Evolutionary conservation across 2,329 filamentous ascomycete genomes (phyloP).

Genomic region (Chalara sp.): DNA sequence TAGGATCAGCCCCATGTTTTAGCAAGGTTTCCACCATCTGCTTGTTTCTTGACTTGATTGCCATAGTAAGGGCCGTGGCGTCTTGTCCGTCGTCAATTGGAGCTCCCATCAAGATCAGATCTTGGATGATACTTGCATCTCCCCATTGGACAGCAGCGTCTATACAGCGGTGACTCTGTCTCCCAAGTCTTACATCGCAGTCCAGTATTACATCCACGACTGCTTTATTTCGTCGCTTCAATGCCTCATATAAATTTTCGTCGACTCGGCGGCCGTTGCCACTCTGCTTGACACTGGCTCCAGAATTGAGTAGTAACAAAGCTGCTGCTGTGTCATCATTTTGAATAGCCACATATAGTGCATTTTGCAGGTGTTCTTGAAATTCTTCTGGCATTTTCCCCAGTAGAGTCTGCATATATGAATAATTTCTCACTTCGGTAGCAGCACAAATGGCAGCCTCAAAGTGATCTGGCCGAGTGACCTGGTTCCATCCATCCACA

Average conservation of each 20-base stretch:
- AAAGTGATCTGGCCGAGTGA: not conserved
- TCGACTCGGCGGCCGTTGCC: not conserved
- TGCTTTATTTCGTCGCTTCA: not conserved
- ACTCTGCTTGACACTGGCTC: not conserved
- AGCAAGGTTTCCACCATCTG: not conserved
- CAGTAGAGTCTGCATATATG: not conserved
- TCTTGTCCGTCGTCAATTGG: not conserved
- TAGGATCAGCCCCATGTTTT: not conserved
- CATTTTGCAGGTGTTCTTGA: not conserved
- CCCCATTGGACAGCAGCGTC: not conserved
- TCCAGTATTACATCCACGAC: not conserved
- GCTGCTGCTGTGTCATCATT: not conserved
- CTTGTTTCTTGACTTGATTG: conserved; percentile 1
- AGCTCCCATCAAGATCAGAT: conserved; percentile 3
- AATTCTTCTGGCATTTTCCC: not conserved
- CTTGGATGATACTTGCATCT: not conserved
- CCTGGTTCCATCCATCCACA: not conserved
- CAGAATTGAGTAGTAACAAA: not conserved
- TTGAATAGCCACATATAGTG: not conserved
- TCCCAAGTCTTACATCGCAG: not conserved
- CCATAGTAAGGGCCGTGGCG: not conserved
- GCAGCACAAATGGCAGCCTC: conserved; percentile 1
- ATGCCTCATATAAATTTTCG: not conserved
- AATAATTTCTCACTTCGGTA: not conserved
- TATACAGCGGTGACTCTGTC: not conserved